Evolutionary conservation across 441 rosid species (phyloP).

Genomic region (Populus trichocarpa): DNA sequence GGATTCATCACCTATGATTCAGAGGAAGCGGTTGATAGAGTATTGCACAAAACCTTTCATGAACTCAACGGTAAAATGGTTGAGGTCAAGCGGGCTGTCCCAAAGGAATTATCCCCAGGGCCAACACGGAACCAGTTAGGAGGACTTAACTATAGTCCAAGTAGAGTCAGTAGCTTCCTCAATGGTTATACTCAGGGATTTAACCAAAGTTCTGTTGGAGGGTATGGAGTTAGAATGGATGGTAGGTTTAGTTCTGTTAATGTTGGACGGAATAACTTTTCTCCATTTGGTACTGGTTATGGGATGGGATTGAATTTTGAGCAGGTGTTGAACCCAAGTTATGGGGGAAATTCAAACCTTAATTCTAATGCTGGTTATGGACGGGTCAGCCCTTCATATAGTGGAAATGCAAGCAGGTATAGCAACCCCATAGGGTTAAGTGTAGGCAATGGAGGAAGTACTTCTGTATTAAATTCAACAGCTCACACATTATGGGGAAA

Average conservation of each 20-base stretch:
- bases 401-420: constrained; percentile 67
- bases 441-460: constrained; percentile 64
- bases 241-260: constrained; percentile 72
- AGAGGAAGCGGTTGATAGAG: constrained; percentile 39
- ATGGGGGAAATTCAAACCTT: constrained; percentile 55
- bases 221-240: constrained; percentile 77
- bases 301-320: constrained; percentile 74
- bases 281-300: constrained; percentile 63
- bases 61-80: constrained; percentile 96
- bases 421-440: constrained; percentile 56
- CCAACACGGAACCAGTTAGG: constrained; percentile 66
- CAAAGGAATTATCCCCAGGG: constrained; percentile 81
- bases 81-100: constrained; percentile 83
- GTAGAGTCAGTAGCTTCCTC: constrained; percentile 58
- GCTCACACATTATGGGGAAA: constrained; percentile 78
- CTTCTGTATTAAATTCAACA: constrained; percentile 67
- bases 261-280: constrained; percentile 62
- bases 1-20: too few species aligned
- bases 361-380: constrained; percentile 60
- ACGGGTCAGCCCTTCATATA: constrained; percentile 62
- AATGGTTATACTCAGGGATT: constrained; percentile 76
- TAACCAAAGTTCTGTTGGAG: constrained; percentile 58
- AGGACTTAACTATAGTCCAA: constrained; percentile 66
- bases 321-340: constrained; percentile 56
- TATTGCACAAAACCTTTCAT: constrained; percentile 76